Conservation (phyloP, 2,329 filamentous ascomycete genomes). For the Pseudogymnoascus pannorum region DNA sequence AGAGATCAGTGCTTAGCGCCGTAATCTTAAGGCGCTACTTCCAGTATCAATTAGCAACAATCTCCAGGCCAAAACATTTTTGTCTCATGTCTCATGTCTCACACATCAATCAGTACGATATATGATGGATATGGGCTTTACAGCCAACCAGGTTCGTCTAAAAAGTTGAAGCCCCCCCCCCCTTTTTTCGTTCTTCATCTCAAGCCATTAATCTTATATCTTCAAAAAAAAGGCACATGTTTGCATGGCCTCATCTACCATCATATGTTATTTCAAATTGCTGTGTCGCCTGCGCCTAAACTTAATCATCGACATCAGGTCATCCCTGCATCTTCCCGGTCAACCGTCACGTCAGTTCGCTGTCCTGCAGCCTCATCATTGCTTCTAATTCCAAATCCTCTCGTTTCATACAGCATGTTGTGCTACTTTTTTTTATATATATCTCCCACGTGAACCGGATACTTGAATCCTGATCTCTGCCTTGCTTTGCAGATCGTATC, state of each 20-base stretch:
- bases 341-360: neutral
- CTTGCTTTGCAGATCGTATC: neutral
- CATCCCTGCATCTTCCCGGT: neutral
- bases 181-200: neutral
- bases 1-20: neutral
- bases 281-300: neutral
- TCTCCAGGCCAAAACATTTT: neutral
- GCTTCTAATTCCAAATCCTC: neutral
- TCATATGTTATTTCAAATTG: conserved; percentile 6
- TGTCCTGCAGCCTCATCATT: neutral
- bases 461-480: neutral
- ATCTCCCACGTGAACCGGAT: neutral
- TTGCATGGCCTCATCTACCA: neutral
- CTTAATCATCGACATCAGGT: neutral
- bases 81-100: no score
- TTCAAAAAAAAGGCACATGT: neutral
- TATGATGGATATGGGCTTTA: neutral
- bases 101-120: neutral
- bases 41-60: neutral
- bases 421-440: neutral
- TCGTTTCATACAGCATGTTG: neutral
- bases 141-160: neutral
- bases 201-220: neutral
- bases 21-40: neutral
- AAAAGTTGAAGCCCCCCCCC: neutral